Base-by-base conservation (phyloP, 495 filamentous ascomycete genomes). In the Podospora fimiseda region DNA sequence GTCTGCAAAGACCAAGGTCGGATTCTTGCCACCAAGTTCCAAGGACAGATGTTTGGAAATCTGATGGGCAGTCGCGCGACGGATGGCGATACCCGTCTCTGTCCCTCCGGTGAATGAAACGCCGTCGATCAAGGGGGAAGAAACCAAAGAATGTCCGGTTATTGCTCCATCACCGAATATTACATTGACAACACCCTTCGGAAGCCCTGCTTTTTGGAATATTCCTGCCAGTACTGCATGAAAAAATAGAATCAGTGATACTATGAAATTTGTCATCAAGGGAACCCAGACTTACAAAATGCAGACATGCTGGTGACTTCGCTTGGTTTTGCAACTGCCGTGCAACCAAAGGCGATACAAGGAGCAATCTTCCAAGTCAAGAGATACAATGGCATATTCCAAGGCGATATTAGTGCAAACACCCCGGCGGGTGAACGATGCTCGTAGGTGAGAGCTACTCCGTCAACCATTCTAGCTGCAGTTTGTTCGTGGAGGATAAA, bases 11-110 rank as follows among this genome's bases (percentile, higher is more conserved):
- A 90, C 70, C 43, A 90, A 67, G 16, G 80, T 69, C 2, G 87
- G 84, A 33, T 80, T 85, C 70, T 89, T 90, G 18, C 87, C 87
- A 38, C 87, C 87, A 1, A 89, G 77, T 59, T 91, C 87, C 74
- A 90, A 82, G 6, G 84, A 88, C 22, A 87, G 77, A 60, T 86
- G 85, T 61, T 89, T 89, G 75, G 86, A 37, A 42, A 69, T 71
- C 15, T 67, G 62, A 19, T 62, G 47, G 4, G 68, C 66, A 1
- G 69, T 82, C 9, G 51, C 43, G 1, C 47, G 50, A 24, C 62
- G 62, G 46, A 65, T 62, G 33, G 57, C 55, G 15, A 60, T 61
- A n/a, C 67, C 66, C 1, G 80, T 77, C 1, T 48, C 52, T 2
- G 73, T 70, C 1, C 74, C 70, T 2, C 79, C 80, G 0, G 78